Conservation (phyloP, 306 rosid genomes). For the Begonia fuchsioides region DNA sequence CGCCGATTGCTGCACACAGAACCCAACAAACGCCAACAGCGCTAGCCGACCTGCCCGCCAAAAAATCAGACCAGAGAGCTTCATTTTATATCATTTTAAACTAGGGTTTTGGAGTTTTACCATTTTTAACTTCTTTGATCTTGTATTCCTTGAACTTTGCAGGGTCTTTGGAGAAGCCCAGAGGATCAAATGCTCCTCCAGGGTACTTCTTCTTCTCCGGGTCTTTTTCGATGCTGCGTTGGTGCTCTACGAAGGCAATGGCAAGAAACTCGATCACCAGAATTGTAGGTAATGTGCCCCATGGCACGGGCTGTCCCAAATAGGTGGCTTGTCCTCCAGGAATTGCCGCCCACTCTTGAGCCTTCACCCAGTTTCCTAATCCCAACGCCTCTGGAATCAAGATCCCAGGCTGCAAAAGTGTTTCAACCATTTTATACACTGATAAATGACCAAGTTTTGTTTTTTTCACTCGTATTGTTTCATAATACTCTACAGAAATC, state of each 20-base stretch:
- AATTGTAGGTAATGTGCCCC: constrained; percentile 95
- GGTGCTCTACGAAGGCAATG: constrained; percentile 92
- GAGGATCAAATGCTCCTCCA: constrained; percentile 94
- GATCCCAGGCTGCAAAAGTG: constrained; percentile 66
- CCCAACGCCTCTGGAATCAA: constrained; percentile 96
- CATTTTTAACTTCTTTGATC: constrained; percentile 84
- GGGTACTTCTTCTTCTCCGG: constrained; percentile 96
- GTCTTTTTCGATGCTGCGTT: constrained; percentile 95
- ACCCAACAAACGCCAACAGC: constrained; percentile 79
- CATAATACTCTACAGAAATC: no score
- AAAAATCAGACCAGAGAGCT: background rate
- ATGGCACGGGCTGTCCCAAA: constrained; percentile 94
- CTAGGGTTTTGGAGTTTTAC: constrained; percentile 11
- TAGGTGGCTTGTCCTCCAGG: constrained; percentile 97
- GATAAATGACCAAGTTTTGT: no score
- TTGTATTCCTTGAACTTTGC: constrained; percentile 73
- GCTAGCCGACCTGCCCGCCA: constrained; percentile 65
- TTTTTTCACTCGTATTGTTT: no score
- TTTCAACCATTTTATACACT: no score
- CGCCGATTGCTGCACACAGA: constrained; percentile 80
- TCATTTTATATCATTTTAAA: no score
- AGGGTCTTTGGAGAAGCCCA: constrained; percentile 98
- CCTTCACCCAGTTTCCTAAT: constrained; percentile 92
- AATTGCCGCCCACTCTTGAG: constrained; percentile 89
- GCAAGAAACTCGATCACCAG: constrained; percentile 77